Base-by-base conservation (phyloP, 257 asterid genomes). In the Solanum bulbocastanum region DNA sequence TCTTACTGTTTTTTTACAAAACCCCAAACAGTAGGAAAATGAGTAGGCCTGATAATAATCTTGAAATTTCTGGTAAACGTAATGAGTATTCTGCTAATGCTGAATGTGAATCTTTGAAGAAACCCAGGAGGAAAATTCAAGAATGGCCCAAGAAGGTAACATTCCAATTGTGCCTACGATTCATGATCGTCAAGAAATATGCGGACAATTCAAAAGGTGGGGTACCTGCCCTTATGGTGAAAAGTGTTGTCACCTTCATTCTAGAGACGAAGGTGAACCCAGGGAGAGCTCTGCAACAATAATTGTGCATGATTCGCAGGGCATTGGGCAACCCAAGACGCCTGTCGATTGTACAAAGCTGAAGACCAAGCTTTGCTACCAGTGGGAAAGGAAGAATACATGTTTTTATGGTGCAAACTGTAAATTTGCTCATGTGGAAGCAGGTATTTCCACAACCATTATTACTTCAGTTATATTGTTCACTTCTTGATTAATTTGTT, bases 381-480 rank as follows among this genome's bases (percentile, higher is more conserved):
- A 25, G 85, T 92, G 93, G 95, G 76, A 49, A 88, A 89, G 23
- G 37, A 39, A 18, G 44, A 93, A 92, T 18, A 74, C 68, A 87
- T 92, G 96, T 83, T 25, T 22, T 14, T 81, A 78, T 74, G 96
- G 95, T 86, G 46, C 23, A 32, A 87, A 18, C 2, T 94, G 94
- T 82, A n/a, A 11, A 20, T 93, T 72, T 75, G 93, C 94, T 87
- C 98, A 93, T 92, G 96, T 95, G 20, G 68, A 32, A 33, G 83
- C 88, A 90, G 96, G 96, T 94, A 68, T 39, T 85, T 23, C 33
- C 14, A 62, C 46, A 7, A 22, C 22, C 42, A 30, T 85, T 88
- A 30, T 85, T 88, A 37, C 23, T 25, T 73, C 84, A 44, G 8
- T 10, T 32, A 6, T 11, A 5, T 4, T 14, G 27, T 46, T 83